These are phyloP conservation scores for Neurospora sp. DNA, from an alignment of 2,329 filamentous ascomycete genomes.

Conservation along the genomic window DNA sequence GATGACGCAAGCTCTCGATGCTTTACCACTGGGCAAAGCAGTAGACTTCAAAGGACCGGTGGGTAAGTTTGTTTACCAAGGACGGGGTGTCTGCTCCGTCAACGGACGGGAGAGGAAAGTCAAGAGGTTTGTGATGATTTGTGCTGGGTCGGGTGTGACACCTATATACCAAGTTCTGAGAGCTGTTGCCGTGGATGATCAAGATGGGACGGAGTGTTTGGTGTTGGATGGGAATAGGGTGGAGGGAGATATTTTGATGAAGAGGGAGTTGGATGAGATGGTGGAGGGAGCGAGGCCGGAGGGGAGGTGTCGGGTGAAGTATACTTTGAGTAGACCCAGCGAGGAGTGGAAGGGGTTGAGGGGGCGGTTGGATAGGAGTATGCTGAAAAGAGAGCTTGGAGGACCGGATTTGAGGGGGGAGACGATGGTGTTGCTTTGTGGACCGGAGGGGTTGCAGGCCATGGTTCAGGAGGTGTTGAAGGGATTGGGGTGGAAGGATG, in stretches of 20 bases:
- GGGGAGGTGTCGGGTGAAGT: slow-evolving; percentile 51
- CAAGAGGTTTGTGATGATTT: slow-evolving; percentile 72
- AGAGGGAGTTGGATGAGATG: slow-evolving; percentile 58
- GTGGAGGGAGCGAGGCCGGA: slow-evolving; percentile 41
- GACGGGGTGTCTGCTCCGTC: slow-evolving; percentile 53
- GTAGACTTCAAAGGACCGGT: slow-evolving; percentile 85
- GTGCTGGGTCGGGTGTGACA: slow-evolving; percentile 83
- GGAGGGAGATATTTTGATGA: slow-evolving; percentile 75
- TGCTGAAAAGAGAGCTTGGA: slow-evolving; percentile 51
- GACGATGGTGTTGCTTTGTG: slow-evolving; percentile 67
- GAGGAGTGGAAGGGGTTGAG: slow-evolving; percentile 56
- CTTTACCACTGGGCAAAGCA: slow-evolving; percentile 58
- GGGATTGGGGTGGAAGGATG: slow-evolving; percentile 59
- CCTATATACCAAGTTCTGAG: slow-evolving; percentile 78
- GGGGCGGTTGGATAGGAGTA: slow-evolving; percentile 54
- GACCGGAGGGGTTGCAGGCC: slow-evolving; percentile 65
- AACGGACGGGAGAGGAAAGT: slow-evolving; percentile 46
- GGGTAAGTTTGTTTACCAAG: slow-evolving; percentile 74
- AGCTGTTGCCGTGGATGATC: slow-evolving; percentile 55
- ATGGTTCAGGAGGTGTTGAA: slow-evolving; percentile 42
- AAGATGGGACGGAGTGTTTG: slow-evolving; percentile 57
- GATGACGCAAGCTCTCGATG: slow-evolving; percentile 73
- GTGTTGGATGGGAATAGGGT: slow-evolving; percentile 70
- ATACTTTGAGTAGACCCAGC: slow-evolving; percentile 57
- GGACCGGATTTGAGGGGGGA: slow-evolving; percentile 30